Conservation (phyloP, 495 filamentous ascomycete species). For the Aspergillus olivimuriae region DNA sequence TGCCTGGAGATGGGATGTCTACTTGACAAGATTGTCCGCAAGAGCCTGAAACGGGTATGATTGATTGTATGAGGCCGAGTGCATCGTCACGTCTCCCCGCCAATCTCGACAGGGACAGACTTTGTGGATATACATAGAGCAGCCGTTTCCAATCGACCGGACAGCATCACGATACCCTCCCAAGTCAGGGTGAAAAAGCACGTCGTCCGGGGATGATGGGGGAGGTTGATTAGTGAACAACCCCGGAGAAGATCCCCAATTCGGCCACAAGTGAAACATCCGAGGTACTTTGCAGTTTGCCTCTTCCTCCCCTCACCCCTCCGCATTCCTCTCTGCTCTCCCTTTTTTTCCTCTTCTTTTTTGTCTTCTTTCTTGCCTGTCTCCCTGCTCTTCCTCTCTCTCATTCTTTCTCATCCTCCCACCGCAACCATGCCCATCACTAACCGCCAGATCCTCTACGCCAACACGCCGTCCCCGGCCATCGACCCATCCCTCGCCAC, state of each 20-base stretch:
- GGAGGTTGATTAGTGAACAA: background rate
- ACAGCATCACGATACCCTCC: too few relatives aligned
- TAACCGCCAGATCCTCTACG: constrained; percentile 38
- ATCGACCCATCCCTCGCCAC: constrained; percentile 34
- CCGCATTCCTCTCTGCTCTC: background rate
- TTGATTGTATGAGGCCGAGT: too few relatives aligned
- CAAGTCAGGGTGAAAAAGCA: too few relatives aligned
- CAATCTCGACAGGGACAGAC: too few relatives aligned
- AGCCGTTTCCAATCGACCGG: too few relatives aligned
- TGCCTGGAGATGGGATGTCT: too few relatives aligned
- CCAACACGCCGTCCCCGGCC: constrained; percentile 29
- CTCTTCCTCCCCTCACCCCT: background rate
- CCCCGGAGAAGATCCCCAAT: background rate
- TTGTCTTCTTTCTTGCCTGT: background rate
- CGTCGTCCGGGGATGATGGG: too few relatives aligned
- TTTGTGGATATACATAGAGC: too few relatives aligned
- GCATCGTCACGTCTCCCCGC: too few relatives aligned
- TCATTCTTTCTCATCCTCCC: background rate
- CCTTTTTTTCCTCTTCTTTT: background rate
- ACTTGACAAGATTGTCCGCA: too few relatives aligned
- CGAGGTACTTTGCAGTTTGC: background rate
- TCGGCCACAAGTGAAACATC: background rate
- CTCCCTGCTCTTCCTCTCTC: background rate
- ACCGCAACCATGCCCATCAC: constrained; percentile 28
- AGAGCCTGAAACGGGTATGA: too few relatives aligned